Percentiles rank a stretch among this genome's conserved stretches.
These are phyloP conservation scores for Oryza coarctata DNA, from an alignment of 176 grass and related monocot genomes.

Conservation along the genomic window DNA sequence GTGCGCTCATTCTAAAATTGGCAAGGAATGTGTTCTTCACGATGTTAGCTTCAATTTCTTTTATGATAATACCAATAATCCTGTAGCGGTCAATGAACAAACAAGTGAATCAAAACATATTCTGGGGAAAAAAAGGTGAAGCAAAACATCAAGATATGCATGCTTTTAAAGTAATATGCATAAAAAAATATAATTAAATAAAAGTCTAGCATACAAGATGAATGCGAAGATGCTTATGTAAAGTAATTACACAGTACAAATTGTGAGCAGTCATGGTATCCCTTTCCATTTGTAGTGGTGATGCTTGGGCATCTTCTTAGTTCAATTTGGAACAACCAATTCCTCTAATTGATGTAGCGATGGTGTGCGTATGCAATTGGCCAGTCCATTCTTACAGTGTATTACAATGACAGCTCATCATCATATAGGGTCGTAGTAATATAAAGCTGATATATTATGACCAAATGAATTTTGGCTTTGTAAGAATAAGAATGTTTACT, in stretches of 20 bases:
- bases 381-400: neutral
- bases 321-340: slow-evolving; percentile 27
- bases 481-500: neutral
- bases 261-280: slow-evolving; percentile 29
- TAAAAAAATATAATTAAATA: slow-evolving; percentile 6
- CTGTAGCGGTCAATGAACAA: slow-evolving; percentile 49
- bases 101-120: slow-evolving; percentile 17
- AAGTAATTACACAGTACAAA: slow-evolving; percentile 7
- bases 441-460: slow-evolving; percentile 26
- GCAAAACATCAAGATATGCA: slow-evolving; percentile 20
- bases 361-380: neutral
- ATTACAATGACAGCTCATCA: slow-evolving; percentile 17
- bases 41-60: slow-evolving; percentile 92
- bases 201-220: slow-evolving; percentile 19
- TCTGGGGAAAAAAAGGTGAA: slow-evolving; percentile 2
- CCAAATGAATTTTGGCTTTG: slow-evolving; percentile 19
- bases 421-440: neutral
- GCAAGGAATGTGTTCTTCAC: slow-evolving; percentile 84
- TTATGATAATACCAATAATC: slow-evolving; percentile 94
- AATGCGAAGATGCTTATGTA: slow-evolving; percentile 7
- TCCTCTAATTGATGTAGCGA: slow-evolving; percentile 14
- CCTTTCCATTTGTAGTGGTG: neutral
- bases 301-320: slow-evolving; percentile 3
- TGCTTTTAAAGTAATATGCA: slow-evolving; percentile 8
- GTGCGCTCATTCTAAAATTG: slow-evolving; percentile 88